Conservation (phyloP, 129 eudicot genomes). For the Pittosporum tobira region DNA sequence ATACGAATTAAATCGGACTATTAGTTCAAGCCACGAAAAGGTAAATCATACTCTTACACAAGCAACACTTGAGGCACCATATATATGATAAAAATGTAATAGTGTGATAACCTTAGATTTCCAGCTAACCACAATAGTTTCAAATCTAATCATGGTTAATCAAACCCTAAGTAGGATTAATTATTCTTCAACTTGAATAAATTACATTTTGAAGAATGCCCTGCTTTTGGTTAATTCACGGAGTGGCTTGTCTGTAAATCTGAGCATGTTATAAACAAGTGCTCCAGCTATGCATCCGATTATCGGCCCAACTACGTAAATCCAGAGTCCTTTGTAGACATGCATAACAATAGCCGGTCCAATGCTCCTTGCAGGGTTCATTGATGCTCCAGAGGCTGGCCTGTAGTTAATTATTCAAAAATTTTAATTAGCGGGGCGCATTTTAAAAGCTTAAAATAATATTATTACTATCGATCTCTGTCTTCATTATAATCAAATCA, state of each 20-base stretch:
- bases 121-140: too few species aligned
- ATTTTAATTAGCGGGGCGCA: background rate
- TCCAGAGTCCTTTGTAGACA: slow-evolving; percentile 54
- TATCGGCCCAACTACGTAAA: slow-evolving; percentile 56
- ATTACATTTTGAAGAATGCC: background rate
- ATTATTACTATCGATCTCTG: too few species aligned
- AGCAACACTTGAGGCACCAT: too few species aligned
- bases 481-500: background rate
- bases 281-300: slow-evolving; percentile 57
- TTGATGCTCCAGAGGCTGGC: slow-evolving; percentile 85
- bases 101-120: too few species aligned
- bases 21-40: too few species aligned
- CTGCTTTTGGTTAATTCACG: slow-evolving; percentile 20
- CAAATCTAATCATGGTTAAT: too few species aligned
- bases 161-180: too few species aligned
- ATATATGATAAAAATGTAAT: too few species aligned
- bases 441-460: too few species aligned
- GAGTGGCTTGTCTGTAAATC: slow-evolving; percentile 37
- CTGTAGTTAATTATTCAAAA: slow-evolving; percentile 31
- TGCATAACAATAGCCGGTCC: slow-evolving; percentile 74
- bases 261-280: slow-evolving; percentile 41
- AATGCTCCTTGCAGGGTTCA: slow-evolving; percentile 92
- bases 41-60: too few species aligned
- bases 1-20: too few species aligned
- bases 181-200: too few species aligned